Conservation (phyloP, 202 grass and related monocot species). For the Zoysia matrella region DNA sequence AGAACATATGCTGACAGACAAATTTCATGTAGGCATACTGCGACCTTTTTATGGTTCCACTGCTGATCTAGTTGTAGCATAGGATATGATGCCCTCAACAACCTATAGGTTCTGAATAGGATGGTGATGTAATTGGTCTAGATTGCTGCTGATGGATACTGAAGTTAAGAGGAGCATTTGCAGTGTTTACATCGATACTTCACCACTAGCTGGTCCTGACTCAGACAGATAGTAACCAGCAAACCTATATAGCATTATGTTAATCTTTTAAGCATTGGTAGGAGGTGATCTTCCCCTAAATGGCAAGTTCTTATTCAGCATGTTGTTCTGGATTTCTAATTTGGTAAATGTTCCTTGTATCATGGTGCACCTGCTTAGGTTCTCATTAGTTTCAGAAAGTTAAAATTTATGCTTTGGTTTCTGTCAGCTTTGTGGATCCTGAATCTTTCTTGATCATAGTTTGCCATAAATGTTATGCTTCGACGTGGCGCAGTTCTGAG, state of each 20-base stretch:
- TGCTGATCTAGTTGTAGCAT: slow-evolving; percentile 1
- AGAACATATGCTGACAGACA: slow-evolving; percentile 5
- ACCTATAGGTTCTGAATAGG: background rate
- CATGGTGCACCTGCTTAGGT: background rate
- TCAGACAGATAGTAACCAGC: background rate
- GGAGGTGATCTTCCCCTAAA: background rate
- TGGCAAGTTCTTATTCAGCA: slow-evolving; percentile 8
- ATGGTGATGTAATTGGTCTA: background rate
- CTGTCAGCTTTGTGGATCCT: background rate
- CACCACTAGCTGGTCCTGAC: background rate
- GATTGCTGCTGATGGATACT: background rate
- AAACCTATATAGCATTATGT: background rate
- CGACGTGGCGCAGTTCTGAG: slow-evolving; percentile 19
- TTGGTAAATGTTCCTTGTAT: background rate
- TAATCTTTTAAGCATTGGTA: slow-evolving; percentile 4
- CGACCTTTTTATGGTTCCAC: background rate
- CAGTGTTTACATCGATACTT: background rate
- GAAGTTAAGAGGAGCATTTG: slow-evolving; percentile 6
- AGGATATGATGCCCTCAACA: background rate
- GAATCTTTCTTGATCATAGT: slow-evolving; percentile 9
- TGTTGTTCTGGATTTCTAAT: background rate
- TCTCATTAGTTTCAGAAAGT: background rate
- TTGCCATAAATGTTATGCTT: background rate
- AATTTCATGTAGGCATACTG: background rate
- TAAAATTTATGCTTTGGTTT: background rate